These are phyloP conservation scores for Aspergillus ochraceoroseus DNA, from an alignment of 2,329 filamentous ascomycete species.

Conservation along the genomic window DNA sequence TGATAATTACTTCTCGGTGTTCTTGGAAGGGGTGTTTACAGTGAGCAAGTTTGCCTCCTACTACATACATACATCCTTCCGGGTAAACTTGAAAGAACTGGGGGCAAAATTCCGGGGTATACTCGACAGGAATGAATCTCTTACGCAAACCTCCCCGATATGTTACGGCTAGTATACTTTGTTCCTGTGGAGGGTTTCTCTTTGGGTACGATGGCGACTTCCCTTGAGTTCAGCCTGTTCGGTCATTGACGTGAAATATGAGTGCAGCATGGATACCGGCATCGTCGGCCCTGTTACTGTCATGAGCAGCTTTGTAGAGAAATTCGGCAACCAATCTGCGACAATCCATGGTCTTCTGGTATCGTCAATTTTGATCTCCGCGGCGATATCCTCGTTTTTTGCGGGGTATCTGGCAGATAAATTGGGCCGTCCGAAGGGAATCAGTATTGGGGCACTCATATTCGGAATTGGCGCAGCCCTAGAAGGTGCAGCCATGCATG, in stretches of 20 bases:
- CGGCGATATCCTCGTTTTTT: conserved; percentile 54
- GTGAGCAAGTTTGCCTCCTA: no score
- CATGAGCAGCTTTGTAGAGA: conserved; percentile 51
- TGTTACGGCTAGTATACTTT: conserved; percentile 20
- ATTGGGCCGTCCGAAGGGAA: conserved; percentile 49
- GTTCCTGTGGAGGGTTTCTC: conserved; percentile 20
- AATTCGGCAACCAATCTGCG: conserved; percentile 50
- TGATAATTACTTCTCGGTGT: no score
- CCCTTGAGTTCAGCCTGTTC: neutral
- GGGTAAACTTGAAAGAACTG: no score
- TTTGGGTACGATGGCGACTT: conserved; percentile 16
- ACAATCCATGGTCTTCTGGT: conserved; percentile 55
- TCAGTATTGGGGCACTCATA: conserved; percentile 49
- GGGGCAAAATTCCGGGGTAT: neutral
- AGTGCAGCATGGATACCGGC: conserved; percentile 45
- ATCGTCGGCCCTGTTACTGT: conserved; percentile 57
- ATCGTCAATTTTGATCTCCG: conserved; percentile 56
- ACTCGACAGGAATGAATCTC: conserved; percentile 6
- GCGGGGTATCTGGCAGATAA: conserved; percentile 52
- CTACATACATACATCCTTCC: no score
- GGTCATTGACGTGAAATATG: neutral
- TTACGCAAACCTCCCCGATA: conserved; percentile 17
- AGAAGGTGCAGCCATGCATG: conserved; percentile 46
- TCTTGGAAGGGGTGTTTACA: no score
- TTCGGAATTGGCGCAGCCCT: conserved; percentile 53